Base-by-base conservation (phyloP, 768 basidiomycete genomes). In the Ephemerocybe angulata region DNA sequence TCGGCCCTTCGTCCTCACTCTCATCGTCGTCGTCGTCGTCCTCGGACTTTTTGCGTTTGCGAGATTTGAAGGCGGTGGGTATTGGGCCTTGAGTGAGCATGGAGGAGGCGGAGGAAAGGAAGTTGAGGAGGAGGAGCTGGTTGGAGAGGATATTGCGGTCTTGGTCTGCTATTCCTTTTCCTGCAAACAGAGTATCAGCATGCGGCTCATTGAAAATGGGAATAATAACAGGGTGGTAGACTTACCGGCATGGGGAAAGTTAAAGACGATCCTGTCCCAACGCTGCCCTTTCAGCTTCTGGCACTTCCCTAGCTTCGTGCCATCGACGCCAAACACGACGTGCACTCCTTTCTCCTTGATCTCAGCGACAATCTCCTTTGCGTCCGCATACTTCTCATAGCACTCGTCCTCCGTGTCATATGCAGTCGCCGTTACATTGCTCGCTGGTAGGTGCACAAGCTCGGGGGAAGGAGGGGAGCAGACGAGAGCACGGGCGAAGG, bases 181-280 rank as follows among this genome's bases (percentile, higher is more conserved):
- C 89, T 91, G 63, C 38, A 33, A 33, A 57, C 49, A 35, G 54
- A 21, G 42, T 56, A 15, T 4, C 1, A 40, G 15, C 33, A 17
- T 25, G 43, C 2, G 54, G 33, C 29, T 24, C n/a, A 22, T 35
- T 48, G 0, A 41, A 21, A 3, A 40, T 22, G 40, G 21, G 12
- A 2, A 51, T 21, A 27, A 52, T 8, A 52, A 29, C 5, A 56
- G 22, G n/a, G n/a, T n/a, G n/a, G n/a, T n/a, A n/a, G 12, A 63
- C 83, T 59, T 63, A 91, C 95, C 95, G 63, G 89, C 88, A 73
- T 98, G 96, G 55, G 96, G 96, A 66, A 98, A 98, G 67, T 98
- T 97, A 87, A 93, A 98, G 6, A 91, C 83, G 54, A 98, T 80
- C 57, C 81, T 82, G 69, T 93, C 87, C 81, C 88, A 89, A 52